A percentile compares a stretch with the other conserved stretches of the same genome.
Conservation (phyloP, 164 flowering plant genomes). For the Liriodendron chinense region DNA sequence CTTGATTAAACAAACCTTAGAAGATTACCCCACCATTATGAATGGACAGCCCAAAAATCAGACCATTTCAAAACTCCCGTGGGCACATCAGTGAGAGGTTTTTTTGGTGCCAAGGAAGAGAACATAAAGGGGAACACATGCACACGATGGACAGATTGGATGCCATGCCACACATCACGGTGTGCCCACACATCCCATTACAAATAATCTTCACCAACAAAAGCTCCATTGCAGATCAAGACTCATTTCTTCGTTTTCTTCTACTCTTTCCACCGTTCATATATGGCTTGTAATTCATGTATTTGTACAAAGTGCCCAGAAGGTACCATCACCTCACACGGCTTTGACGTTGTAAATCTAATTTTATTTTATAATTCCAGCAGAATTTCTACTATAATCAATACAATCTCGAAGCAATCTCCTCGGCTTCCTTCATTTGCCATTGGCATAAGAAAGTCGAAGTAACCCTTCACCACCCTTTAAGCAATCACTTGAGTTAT, state of each 20-base stretch:
- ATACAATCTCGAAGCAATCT: too few species aligned
- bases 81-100: too few species aligned
- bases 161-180: too few species aligned
- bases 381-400: neutral
- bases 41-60: too few species aligned
- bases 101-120: too few species aligned
- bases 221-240: neutral
- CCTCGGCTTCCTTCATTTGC: neutral
- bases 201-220: neutral
- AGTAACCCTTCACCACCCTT: neutral
- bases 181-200: neutral
- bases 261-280: neutral
- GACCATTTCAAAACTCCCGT: too few species aligned
- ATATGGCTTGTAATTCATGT: neutral
- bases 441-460: neutral
- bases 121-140: too few species aligned
- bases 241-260: neutral
- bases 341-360: neutral
- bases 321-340: too few species aligned
- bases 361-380: neutral
- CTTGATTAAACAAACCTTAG: too few species aligned
- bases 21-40: too few species aligned
- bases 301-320: too few species aligned
- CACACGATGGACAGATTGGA: too few species aligned
- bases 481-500: neutral